Evolutionary conservation across 345 rosid species (phyloP).

Genomic region (Melaleuca alternifolia): DNA sequence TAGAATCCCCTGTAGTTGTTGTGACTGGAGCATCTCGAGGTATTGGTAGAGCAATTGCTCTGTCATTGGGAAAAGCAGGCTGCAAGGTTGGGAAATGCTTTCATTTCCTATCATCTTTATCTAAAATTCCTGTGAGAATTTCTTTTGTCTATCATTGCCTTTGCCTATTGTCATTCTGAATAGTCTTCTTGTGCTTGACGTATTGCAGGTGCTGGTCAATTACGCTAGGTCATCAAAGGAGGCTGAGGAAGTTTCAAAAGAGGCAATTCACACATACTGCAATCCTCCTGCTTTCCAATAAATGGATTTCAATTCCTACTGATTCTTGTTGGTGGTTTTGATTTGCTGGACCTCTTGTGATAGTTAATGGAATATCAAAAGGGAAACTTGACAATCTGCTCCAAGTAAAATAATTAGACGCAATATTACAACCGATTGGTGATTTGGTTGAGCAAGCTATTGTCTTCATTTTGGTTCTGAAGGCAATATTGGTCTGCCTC

Average conservation of each 20-base stretch:
- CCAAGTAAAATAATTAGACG: background rate
- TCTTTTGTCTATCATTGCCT: background rate
- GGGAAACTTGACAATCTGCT: background rate
- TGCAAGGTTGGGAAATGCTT: constrained; percentile 34
- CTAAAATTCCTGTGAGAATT: background rate
- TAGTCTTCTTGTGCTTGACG: background rate
- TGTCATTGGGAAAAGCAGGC: constrained; percentile 79
- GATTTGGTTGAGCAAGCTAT: background rate
- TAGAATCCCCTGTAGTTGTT: constrained; percentile 74
- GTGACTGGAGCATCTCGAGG: constrained; percentile 99
- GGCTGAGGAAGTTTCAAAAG: constrained; percentile 89
- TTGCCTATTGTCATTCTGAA: background rate
- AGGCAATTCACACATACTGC: constrained; percentile 28
- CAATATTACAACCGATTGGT: background rate
- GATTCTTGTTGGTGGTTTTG: background rate
- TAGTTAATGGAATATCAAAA: background rate
- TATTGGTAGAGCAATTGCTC: constrained; percentile 91
- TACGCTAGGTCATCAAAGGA: constrained; percentile 92
- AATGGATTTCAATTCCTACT: background rate
- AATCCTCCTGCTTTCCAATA: background rate
- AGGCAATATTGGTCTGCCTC: background rate
- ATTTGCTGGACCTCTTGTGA: background rate
- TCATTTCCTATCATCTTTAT: background rate
- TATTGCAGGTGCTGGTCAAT: constrained; percentile 77
- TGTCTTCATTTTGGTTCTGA: background rate